These are phyloP conservation scores for Kazachstania sp. DNA, from an alignment of 1,139 yeast genomes.

Conservation along the genomic window DNA sequence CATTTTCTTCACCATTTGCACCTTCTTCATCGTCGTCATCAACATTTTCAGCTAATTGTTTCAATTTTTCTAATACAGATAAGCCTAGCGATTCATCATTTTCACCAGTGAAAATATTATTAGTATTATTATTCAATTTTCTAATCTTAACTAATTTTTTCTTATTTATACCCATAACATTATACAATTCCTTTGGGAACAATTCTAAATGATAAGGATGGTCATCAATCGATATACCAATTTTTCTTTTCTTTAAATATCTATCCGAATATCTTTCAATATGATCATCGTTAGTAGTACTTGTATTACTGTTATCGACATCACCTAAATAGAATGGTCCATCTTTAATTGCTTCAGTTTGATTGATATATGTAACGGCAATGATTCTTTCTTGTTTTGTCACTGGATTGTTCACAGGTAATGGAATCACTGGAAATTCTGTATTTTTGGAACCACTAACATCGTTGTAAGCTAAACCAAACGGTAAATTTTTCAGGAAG, in stretches of 20 bases:
- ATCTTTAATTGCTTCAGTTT: slow-evolving; percentile 50
- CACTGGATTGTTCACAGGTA: slow-evolving; percentile 65
- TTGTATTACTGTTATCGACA: slow-evolving; percentile 10
- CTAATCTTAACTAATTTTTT: slow-evolving; percentile 48
- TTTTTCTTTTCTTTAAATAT: slow-evolving; percentile 61
- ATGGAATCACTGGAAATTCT: slow-evolving; percentile 31
- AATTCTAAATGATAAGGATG: slow-evolving; percentile 68
- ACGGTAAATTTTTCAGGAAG: slow-evolving; percentile 42
- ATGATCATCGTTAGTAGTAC: slow-evolving; percentile 37
- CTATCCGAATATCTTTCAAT: slow-evolving; percentile 67
- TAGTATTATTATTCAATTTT: slow-evolving; percentile 37
- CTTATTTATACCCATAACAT: slow-evolving; percentile 61
- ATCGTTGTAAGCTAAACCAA: slow-evolving; percentile 62
- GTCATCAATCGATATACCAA: slow-evolving; percentile 72
- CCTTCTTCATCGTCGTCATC: slow-evolving; percentile 48
- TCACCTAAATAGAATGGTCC: slow-evolving; percentile 74
- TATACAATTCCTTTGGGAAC: slow-evolving; percentile 74
- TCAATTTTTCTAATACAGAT: slow-evolving; percentile 50
- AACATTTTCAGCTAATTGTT: slow-evolving; percentile 51
- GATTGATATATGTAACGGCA: slow-evolving; percentile 56
- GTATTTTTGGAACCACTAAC: slow-evolving; percentile 29
- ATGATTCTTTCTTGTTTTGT: slow-evolving; percentile 44
- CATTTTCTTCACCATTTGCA: slow-evolving; percentile 61
- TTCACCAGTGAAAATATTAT: slow-evolving; percentile 33
- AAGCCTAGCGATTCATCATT: slow-evolving; percentile 35